Base-by-base conservation (phyloP, 768 basidiomycete genomes). In the Lepiota venenata region DNA sequence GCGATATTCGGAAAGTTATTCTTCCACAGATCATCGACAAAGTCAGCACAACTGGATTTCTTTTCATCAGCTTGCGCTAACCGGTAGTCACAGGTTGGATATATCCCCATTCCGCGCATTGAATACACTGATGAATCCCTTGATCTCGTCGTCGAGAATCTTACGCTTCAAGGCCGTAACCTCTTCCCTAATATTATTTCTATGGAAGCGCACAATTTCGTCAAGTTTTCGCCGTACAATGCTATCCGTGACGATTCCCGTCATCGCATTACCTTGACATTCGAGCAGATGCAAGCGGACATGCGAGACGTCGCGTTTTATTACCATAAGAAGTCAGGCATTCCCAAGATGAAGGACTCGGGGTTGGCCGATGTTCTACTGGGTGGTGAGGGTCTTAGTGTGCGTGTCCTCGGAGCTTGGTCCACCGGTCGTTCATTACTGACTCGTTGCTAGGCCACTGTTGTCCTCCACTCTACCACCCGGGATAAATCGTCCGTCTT, bases 251-350 rank as follows among this genome's bases (percentile, higher is more conserved):
- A 91, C 65, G 75, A 83, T 58, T 68, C 75, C 25, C 78, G 80
- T 60, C 91, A 96, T 67, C 79, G 82, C 50, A 83, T 97, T 64
- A 85, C 79, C 35, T 66, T 97, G 51, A 84, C 82, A 7, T 76
- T 97, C 36, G 76, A 75, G 25, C 94, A 98, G 68, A 89, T 97
- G 61, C 94, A 98, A 66, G 88, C 89, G 4, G 93, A 97, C 60
- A 88, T 98, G 82, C 82, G 90, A 14, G 94, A 98, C 61, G 91
- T 97, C 12, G 87, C 89, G 8, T 96, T 98, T 69, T 92, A 87
- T 66, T 94, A 91, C 76, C 78, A 77, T 59, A 91, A 85, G 77
- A 95, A 94, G 81, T 80, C 74, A 4, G 91, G 91, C 2, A 81
- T 91, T 61, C 83, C 88, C 2, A 92, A 86, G 75, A 70, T 94